These are phyloP conservation scores for Phaeophleospora eucalypticola DNA, from an alignment of 2,329 filamentous ascomycete genomes.

Conservation along the genomic window DNA sequence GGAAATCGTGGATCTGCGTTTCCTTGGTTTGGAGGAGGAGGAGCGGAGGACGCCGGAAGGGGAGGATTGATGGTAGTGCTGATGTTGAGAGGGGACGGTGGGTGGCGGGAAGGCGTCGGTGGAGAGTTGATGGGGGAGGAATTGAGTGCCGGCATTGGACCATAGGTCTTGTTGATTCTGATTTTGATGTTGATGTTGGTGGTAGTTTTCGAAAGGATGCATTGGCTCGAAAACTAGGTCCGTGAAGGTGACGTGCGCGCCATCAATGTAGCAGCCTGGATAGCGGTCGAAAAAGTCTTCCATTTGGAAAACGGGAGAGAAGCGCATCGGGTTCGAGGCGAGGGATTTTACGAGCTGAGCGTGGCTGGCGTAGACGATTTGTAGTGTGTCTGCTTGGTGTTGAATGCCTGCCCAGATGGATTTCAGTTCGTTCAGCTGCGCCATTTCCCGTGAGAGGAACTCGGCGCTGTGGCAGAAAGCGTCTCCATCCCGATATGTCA, in stretches of 20 bases:
- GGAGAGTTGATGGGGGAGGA: too few relatives aligned
- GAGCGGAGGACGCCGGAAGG: too few relatives aligned
- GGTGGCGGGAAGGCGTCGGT: background rate
- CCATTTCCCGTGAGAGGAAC: conserved; percentile 73
- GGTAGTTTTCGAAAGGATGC: too few relatives aligned
- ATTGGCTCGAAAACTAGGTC: conserved; percentile 49
- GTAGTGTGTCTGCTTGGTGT: conserved; percentile 74
- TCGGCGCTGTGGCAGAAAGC: conserved; percentile 63
- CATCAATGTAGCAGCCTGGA: conserved; percentile 65
- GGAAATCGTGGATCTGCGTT: conserved; percentile 22
- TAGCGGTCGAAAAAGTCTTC: conserved; percentile 89
- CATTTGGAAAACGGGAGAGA: conserved; percentile 74
- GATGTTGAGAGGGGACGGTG: background rate
- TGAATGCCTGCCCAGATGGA: conserved; percentile 74
- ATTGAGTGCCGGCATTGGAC: too few relatives aligned
- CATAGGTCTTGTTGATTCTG: too few relatives aligned
- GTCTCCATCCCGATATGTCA: conserved; percentile 54
- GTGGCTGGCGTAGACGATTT: conserved; percentile 74
- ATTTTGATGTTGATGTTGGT: too few relatives aligned
- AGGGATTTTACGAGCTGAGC: conserved; percentile 72
- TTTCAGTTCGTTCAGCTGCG: conserved; percentile 70
- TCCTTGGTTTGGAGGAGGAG: conserved; percentile 22
- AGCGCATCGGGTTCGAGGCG: conserved; percentile 64
- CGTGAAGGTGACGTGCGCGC: conserved; percentile 66
- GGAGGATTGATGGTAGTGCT: background rate